phyloP scores from a whole-genome alignment of 352 stramenopile genomes.

The Phytophthora citricola region DNA sequence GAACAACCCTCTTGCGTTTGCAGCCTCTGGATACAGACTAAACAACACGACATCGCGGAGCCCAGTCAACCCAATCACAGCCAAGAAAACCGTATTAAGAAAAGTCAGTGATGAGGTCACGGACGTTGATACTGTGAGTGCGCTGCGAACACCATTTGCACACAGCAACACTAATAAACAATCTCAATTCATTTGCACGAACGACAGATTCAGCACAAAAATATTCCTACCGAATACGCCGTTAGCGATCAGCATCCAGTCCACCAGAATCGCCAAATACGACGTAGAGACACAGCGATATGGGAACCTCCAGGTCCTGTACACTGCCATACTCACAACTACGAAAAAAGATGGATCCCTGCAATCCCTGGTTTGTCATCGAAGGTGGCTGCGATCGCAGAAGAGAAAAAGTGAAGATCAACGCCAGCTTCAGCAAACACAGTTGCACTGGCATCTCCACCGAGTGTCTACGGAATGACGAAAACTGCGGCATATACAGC shows the following conservation, averaged over 20 bases:
- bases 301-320: conserved; percentile 26
- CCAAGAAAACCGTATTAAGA: conserved; percentile 47
- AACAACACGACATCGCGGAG: conserved; percentile 10
- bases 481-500: conserved; percentile 59
- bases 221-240: conserved; percentile 50
- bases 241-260: conserved; percentile 57
- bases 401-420: conserved; percentile 62
- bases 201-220: neutral
- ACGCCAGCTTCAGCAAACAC: conserved; percentile 54
- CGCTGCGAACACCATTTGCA: conserved; percentile 62
- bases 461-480: conserved; percentile 50
- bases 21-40: conserved; percentile 13
- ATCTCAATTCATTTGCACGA: conserved; percentile 1
- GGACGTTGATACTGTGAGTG: conserved; percentile 67
- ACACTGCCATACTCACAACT: conserved; percentile 33
- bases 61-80: conserved; percentile 23
- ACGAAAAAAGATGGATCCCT: conserved; percentile 50
- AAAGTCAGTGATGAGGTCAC: conserved; percentile 53
- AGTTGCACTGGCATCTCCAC: conserved; percentile 40
- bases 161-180: conserved; percentile 53
- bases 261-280: conserved; percentile 36
- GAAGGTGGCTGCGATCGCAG: conserved; percentile 50
- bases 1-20: conserved; percentile 1
- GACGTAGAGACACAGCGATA: conserved; percentile 54
- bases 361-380: conserved; percentile 50